phyloP scores from a whole-genome alignment of 768 basidiomycete species.

The Auriscalpium vulgare region DNA sequence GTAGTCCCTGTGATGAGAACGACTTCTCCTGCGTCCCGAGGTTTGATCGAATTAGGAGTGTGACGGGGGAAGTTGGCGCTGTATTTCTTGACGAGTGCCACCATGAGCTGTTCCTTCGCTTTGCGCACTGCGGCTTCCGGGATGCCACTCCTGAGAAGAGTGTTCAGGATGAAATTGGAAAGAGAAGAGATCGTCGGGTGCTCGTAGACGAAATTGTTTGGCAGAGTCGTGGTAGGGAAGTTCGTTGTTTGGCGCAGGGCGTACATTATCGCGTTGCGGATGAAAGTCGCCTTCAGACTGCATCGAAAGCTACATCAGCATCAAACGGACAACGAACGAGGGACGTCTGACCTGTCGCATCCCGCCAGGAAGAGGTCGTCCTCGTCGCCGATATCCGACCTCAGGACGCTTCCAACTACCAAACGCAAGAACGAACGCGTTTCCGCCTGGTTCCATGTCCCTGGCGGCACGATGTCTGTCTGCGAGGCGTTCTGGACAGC shows the following conservation, averaged over 20 bases:
- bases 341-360: constrained; percentile 14
- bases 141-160: background rate
- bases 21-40: constrained; percentile 2
- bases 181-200: constrained; percentile 31
- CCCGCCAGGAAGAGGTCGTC: constrained; percentile 19
- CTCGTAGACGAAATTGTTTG: constrained; percentile 26
- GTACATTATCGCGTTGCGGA: constrained; percentile 23
- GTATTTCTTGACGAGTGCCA: too few species aligned
- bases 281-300: constrained; percentile 26
- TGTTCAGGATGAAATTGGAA: constrained; percentile 12
- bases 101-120: background rate
- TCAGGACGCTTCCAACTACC: constrained; percentile 13
- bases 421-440: constrained; percentile 9
- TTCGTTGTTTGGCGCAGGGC: constrained; percentile 19
- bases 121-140: constrained; percentile 10
- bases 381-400: constrained; percentile 3
- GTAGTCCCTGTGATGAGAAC: constrained; percentile 28
- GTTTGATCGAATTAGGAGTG: too few species aligned
- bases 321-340: too few species aligned
- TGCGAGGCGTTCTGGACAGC: constrained; percentile 16
- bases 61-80: too few species aligned
- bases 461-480: constrained; percentile 10
- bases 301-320: too few species aligned
- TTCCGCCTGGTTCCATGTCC: constrained; percentile 5
- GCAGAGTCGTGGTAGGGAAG: constrained; percentile 14